Evolutionary conservation across 805 yeast species (phyloP), one percentile per base, ranked within the genome.

Genomic region (Ascoidea rubescens): DNA sequence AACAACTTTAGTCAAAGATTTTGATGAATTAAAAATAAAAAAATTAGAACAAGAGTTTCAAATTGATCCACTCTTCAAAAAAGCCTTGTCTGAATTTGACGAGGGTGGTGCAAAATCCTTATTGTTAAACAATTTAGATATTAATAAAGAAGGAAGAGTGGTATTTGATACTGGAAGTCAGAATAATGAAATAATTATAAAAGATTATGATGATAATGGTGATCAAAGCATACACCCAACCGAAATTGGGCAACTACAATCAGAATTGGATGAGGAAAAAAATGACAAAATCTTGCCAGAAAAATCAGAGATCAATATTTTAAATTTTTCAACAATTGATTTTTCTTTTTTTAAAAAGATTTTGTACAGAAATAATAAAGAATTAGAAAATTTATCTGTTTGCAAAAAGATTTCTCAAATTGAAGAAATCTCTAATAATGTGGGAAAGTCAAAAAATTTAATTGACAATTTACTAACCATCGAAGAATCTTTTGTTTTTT

Each of bases 51-150:
- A 78, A 61, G 88, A 82, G 59, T 64, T 81, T 28, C 74, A 74
- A 43, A 80, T 83, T 44, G 91, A 85, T 64, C 91, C 91, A 0
- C 68, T 85, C 32, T 85, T 85, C 64, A 83, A 82, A 58, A 82
- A 81, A 60, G 84, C 87, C 0, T 67, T 84, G 50, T 79, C 88
- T 0, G 90, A 84, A 51, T 84, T 84, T 58, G 93, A 85, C 62
- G 91, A 84, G 67, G 90, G 90, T 45, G 91, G 93, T 2, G 82
- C 91, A 5, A 84, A 82, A 60, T 78, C 86, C 54, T 67, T 85
- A 50, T 64, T 84, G 47, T 62, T 82, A 55, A 84, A 84, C 56
- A 77, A 86, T 0, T 70, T 84, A 48, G 71, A 72, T 55, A 69
- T 80, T 14, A 82, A 83, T 58, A 52, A 63, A 0, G 59, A 72